Percentiles rank a stretch among this genome's conserved stretches.
Conservation (phyloP, 805 yeast species). For the Saturnispora sanitii region DNA sequence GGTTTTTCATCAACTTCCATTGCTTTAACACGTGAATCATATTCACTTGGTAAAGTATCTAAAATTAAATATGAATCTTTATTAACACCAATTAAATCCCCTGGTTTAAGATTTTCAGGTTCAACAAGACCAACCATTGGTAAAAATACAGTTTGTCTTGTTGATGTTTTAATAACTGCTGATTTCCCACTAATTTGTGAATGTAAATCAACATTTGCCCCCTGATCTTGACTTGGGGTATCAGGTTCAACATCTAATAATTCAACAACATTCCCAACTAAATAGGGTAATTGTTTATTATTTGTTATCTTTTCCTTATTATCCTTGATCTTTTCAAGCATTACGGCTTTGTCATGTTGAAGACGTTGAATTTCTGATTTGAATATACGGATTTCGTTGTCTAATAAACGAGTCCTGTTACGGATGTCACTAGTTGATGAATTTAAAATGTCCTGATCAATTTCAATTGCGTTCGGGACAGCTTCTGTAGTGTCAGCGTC, state of each 20-base stretch:
- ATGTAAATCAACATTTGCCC: conserved; percentile 90
- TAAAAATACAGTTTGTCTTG: conserved; percentile 92
- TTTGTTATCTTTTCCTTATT: conserved; percentile 93
- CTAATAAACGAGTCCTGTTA: conserved; percentile 79
- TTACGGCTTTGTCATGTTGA: conserved; percentile 84
- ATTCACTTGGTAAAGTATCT: conserved; percentile 94
- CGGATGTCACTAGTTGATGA: conserved; percentile 74
- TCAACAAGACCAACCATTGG: conserved; percentile 96
- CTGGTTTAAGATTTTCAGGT: conserved; percentile 87
- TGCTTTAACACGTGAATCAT: conserved; percentile 95
- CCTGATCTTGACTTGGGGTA: conserved; percentile 76
- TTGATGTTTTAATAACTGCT: conserved; percentile 96
- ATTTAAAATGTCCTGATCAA: conserved; percentile 73
- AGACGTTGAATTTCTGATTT: conserved; percentile 84
- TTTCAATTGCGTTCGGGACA: conserved; percentile 53
- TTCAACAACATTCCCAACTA: conserved; percentile 96
- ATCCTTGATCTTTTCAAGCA: conserved; percentile 89
- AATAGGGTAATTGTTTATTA: conserved; percentile 88
- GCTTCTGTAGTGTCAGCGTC: conserved; percentile 77
- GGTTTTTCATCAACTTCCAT: conserved; percentile 99
- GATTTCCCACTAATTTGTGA: conserved; percentile 88
- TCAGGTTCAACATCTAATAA: conserved; percentile 80
- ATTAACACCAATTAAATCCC: conserved; percentile 94
- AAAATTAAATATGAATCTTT: conserved; percentile 90
- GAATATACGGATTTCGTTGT: conserved; percentile 93